Evolutionary conservation across 495 filamentous ascomycete species (phyloP).

Genomic region (Zalerion maritima): DNA sequence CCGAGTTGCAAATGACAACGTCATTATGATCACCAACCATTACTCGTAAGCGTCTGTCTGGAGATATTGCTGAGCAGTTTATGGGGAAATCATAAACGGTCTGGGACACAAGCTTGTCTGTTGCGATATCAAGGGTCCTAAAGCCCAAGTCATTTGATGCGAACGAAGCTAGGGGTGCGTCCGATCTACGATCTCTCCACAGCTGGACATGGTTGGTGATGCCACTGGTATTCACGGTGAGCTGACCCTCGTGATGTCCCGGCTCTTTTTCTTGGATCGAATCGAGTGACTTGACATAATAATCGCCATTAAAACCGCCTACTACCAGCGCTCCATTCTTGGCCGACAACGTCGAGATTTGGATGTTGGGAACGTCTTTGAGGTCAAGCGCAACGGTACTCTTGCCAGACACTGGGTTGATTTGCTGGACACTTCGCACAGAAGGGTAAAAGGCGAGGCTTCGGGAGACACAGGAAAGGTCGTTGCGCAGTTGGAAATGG

Average conservation of each 20-base stretch:
- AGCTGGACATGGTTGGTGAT: slow-evolving; percentile 84
- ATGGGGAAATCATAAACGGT: slow-evolving; percentile 51
- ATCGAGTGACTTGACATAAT: slow-evolving; percentile 47
- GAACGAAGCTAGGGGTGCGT: slow-evolving; percentile 55
- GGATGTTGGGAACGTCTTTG: slow-evolving; percentile 28
- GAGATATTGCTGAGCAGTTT: slow-evolving; percentile 74
- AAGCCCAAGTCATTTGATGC: slow-evolving; percentile 71
- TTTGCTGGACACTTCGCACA: slow-evolving; percentile 38
- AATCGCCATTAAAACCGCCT: slow-evolving; percentile 72
- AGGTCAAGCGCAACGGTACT: slow-evolving; percentile 48
- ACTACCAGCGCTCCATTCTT: slow-evolving; percentile 55
- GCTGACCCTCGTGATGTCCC: slow-evolving; percentile 41
- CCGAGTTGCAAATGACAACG: slow-evolving; percentile 35
- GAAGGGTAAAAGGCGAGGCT: slow-evolving; percentile 67
- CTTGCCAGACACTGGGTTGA: slow-evolving; percentile 35
- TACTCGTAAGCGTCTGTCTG: slow-evolving; percentile 64
- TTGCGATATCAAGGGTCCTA: slow-evolving; percentile 58
- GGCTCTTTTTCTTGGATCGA: slow-evolving; percentile 26
- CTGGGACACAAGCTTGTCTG: slow-evolving; percentile 47
- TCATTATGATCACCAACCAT: slow-evolving; percentile 44
- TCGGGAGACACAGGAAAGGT: slow-evolving; percentile 57
- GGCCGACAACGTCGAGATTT: slow-evolving; percentile 59
- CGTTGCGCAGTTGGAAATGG: slow-evolving; percentile 84
- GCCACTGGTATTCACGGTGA: slow-evolving; percentile 52
- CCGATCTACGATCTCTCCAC: slow-evolving; percentile 41